phyloP scores from a whole-genome alignment of 2,329 filamentous ascomycete species.

The Xylariales sp. region DNA sequence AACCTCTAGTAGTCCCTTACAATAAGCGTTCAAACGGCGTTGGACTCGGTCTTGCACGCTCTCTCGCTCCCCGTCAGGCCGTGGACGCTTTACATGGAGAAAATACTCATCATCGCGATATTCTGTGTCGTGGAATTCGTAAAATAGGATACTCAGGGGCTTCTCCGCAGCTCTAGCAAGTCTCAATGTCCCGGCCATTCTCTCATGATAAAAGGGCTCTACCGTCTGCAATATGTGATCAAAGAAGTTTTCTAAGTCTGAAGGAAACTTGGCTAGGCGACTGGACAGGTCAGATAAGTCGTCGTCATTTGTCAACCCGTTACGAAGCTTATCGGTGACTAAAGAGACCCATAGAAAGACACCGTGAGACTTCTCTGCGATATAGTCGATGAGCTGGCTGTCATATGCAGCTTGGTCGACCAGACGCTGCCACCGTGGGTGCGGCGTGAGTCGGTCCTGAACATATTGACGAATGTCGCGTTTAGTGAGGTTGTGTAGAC shows the following conservation, averaged over 20 bases:
- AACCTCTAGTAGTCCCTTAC: slow-evolving; percentile 28
- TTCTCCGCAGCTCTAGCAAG: slow-evolving; percentile 21
- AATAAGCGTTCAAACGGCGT: slow-evolving; percentile 23
- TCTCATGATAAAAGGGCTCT: slow-evolving; percentile 34
- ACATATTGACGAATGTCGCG: slow-evolving; percentile 44
- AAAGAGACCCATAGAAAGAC: slow-evolving; percentile 35
- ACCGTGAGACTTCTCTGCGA: slow-evolving; percentile 25
- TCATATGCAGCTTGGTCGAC: slow-evolving; percentile 15
- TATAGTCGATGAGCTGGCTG: slow-evolving; percentile 26
- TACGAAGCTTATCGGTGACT: slow-evolving; percentile 23
- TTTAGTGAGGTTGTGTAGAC: slow-evolving; percentile 43
- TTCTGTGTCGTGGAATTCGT: slow-evolving; percentile 33
- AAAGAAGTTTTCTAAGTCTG: slow-evolving; percentile 33
- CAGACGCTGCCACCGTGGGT: slow-evolving; percentile 36
- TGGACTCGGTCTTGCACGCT: slow-evolving; percentile 8
- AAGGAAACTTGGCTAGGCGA: slow-evolving; percentile 22
- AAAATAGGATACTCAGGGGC: slow-evolving; percentile 15
- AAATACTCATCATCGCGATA: slow-evolving; percentile 27
- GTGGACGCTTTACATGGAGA: slow-evolving; percentile 10
- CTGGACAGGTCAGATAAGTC: slow-evolving; percentile 28
- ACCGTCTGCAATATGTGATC: slow-evolving; percentile 30
- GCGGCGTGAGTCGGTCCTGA: slow-evolving; percentile 32
- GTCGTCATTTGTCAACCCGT: slow-evolving; percentile 29
- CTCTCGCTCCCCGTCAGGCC: background rate
- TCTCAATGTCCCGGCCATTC: slow-evolving; percentile 28